Percentiles rank a stretch among this genome's conserved stretches.
Evolutionary conservation across 2,329 filamentous ascomycete species (phyloP).

Genomic region (Trichophyton schoenleinii): DNA sequence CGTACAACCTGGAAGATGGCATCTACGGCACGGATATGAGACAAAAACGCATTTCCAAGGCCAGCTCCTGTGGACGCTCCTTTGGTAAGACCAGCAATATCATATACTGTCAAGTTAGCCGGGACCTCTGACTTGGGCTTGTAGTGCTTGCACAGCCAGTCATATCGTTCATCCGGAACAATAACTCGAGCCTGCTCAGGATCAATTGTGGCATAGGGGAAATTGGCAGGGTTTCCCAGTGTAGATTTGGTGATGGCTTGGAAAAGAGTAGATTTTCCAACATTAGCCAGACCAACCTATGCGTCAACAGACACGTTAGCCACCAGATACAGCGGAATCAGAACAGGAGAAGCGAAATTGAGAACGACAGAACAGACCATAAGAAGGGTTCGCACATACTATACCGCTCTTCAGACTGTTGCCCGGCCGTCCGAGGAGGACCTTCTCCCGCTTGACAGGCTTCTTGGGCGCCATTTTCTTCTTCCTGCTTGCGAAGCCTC

Average conservation of each 20-base stretch:
- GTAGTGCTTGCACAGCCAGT: constrained; percentile 93
- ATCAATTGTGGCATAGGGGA: constrained; percentile 97
- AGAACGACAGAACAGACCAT: constrained; percentile 21
- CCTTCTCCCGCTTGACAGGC: constrained; percentile 79
- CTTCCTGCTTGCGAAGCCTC: constrained; percentile 43
- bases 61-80: constrained; percentile 95
- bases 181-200: constrained; percentile 96
- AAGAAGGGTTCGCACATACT: constrained; percentile 53
- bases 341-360: constrained; percentile 14
- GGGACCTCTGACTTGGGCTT: constrained; percentile 96
- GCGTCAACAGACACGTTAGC: constrained; percentile 9
- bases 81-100: constrained; percentile 92
- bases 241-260: constrained; percentile 97
- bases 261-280: constrained; percentile 98
- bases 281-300: constrained; percentile 95
- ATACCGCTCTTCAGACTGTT: constrained; percentile 99
- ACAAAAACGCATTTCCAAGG: constrained; percentile 95
- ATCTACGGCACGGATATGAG: constrained; percentile 95
- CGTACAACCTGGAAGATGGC: constrained; percentile 95
- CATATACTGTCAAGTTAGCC: constrained; percentile 94
- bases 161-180: constrained; percentile 88
- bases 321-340: constrained; percentile 8
- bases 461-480: constrained; percentile 96
- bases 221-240: constrained; percentile 98
- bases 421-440: constrained; percentile 86